Conservation (phyloP, 176 grass and related monocot species). For the Alloteropsis semialata region DNA sequence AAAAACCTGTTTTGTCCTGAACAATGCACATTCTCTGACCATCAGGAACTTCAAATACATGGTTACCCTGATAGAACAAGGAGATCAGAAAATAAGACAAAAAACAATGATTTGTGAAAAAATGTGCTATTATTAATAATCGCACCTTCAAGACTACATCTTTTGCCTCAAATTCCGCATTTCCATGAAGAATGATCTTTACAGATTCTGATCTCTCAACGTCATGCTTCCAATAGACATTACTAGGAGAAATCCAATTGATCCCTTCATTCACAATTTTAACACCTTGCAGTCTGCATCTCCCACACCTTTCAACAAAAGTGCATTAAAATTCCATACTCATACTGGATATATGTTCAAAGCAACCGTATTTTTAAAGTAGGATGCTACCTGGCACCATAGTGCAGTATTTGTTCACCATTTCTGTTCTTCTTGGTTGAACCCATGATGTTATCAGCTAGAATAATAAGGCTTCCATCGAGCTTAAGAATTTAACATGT, state of each 20-base stretch:
- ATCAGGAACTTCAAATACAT: constrained; percentile 83
- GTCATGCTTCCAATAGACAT: constrained; percentile 94
- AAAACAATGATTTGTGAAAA: background rate
- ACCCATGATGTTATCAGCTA: constrained; percentile 89
- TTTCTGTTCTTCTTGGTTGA: constrained; percentile 52
- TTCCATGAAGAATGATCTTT: constrained; percentile 91
- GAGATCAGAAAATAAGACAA: constrained; percentile 24
- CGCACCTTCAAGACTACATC: constrained; percentile 72
- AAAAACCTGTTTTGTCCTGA: constrained; percentile 59
- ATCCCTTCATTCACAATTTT: constrained; percentile 87
- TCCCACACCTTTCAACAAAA: constrained; percentile 56
- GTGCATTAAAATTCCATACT: constrained; percentile 24
- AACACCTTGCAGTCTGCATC: constrained; percentile 71
- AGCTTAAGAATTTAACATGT: constrained; percentile 56
- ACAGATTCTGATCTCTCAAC: constrained; percentile 82
- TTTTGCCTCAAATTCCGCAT: constrained; percentile 91
- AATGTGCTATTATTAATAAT: background rate
- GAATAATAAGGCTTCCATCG: constrained; percentile 81
- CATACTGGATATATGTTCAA: background rate
- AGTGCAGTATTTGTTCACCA: constrained; percentile 68
- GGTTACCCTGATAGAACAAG: constrained; percentile 61
- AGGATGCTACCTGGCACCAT: constrained; percentile 57
- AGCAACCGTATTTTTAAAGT: background rate
- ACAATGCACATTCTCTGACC: constrained; percentile 72
- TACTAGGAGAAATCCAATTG: constrained; percentile 72